Base-by-base conservation (phyloP, 495 filamentous ascomycete species). In the Trichoderma erinaceum region DNA sequence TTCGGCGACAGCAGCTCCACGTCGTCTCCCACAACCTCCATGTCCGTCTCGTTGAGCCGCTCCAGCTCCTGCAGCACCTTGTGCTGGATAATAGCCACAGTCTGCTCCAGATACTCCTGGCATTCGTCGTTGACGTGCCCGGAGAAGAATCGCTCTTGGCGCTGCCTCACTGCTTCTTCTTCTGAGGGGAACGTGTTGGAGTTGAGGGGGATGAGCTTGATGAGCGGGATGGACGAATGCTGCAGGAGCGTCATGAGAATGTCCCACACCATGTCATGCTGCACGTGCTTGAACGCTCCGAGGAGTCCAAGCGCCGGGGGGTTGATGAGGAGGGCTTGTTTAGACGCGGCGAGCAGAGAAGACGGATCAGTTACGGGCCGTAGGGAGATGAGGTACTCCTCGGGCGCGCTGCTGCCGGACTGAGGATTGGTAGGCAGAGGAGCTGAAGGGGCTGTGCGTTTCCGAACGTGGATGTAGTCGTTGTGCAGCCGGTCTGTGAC, bases 401-500 rank as follows among this genome's bases (percentile, higher is more conserved):
- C 70, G 11, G 73, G 68, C 41, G 70, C 68, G 38, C 32, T 41
- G 32, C 63, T 71, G 27, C 71, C 68, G 21, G 67, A 71, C 18
- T 71, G 70, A 48, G 50, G 11, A 3, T 8, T 23, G 11, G 56
- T 0, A 8, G 23, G 56, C 48, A 21, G 12, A 16, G 56, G 16
- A 0, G 25, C 18, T 2, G 65, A 46, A 15, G 65, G 15, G 41
- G 73, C 70, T 27, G 73, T 74, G 41, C 75, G 76, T 65, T 79
- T 82, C 63, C 77, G 74, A 18, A 84, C 74, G 66, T 84, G 81
- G 12, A 81, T 72, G 65, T 84, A 84, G 68, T 83, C 81, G 70
- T 84, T 83, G 68, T 84, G 80, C 18, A 83, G 72, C 3, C 66
- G 63, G 12, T 74, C 73, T 0, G 75, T 73, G 52, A 76, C 74